Evolutionary conservation across 2,329 filamentous ascomycete species (phyloP), one percentile per base, ranked within the genome.

Genomic region (Sclerotinia nivalis): DNA sequence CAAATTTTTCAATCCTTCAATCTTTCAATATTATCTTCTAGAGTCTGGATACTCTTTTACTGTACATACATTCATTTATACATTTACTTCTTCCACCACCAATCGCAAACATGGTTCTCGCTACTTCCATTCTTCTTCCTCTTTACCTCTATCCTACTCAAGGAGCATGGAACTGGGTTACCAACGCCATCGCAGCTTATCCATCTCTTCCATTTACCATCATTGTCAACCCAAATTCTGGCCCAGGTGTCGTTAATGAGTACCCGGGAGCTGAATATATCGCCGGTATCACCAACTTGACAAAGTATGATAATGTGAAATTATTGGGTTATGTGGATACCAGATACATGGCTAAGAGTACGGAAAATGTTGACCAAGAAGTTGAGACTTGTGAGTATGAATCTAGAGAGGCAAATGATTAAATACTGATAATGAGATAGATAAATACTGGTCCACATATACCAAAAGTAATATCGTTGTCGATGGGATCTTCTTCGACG

Each of bases 361-460:
- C 34, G 2, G 37, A 13, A 15, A 34, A 31, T 7, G 61, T 69
- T 7, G 25, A 58, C 9, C 5, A 43, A 2, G 61, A 69, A 9
- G 54, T 69, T 6, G 61, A 66, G 43, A 69, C 68, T 10, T 69
- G 68, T 69, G 31, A 58, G 60, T 58, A 40, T 2, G 13, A n/a
- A 15, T 37, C 31, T 18, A 7, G 13, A 15, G 15, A 37, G 8
- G 13, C 20, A 34, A 9, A 25, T 12, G 18, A 6, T 6, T 15
- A 20, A 7, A 25, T 8, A 25, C 13, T 47, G 28, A 45, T n/a
- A 2, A 28, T 8, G 4, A 25, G 4, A 34, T 34, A 69, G 68
- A 69, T 40, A 66, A 66, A 28, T 66, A 69, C 62, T 69, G 61
- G 68, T 69, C 68, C 9, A 69, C 61, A 1, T 66, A 69, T 18